These are phyloP conservation scores for Solanum rostratum DNA, from an alignment of 257 asterid species.

Conservation along the genomic window DNA sequence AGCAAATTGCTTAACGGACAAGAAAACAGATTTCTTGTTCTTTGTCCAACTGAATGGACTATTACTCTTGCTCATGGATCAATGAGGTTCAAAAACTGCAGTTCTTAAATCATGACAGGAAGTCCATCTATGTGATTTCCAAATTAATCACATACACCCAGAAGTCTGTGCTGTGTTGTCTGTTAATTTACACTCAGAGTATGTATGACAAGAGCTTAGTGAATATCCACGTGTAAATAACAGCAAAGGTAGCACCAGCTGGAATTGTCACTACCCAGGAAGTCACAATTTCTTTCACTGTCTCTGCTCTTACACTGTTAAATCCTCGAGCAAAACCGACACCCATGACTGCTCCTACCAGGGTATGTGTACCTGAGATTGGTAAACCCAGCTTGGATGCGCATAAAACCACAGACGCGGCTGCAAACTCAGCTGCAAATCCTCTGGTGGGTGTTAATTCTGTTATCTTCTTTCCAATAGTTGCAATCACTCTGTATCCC, in stretches of 20 bases:
- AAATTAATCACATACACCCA: background rate
- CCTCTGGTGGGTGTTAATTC: conserved; percentile 91
- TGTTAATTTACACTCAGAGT: conserved; percentile 25
- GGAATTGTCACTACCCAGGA: conserved; percentile 92
- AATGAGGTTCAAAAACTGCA: background rate
- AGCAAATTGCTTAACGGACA: background rate
- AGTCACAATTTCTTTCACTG: conserved; percentile 80
- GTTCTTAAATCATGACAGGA: background rate
- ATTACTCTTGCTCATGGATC: background rate
- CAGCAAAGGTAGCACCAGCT: conserved; percentile 75
- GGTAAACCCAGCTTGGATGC: conserved; percentile 88
- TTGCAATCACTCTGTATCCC: conserved; percentile 84
- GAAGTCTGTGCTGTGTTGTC: conserved; percentile 9
- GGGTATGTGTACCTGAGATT: conserved; percentile 86
- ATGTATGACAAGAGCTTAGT: conserved; percentile 50
- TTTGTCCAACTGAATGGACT: background rate
- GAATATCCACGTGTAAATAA: conserved; percentile 71
- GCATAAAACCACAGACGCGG: conserved; percentile 77
- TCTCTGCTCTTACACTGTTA: conserved; percentile 79
- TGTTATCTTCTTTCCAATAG: conserved; percentile 88
- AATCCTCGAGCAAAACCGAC: conserved; percentile 92
- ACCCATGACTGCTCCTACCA: conserved; percentile 98
- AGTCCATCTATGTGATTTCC: conserved; percentile 1
- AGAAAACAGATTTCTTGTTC: background rate
- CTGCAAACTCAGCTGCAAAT: conserved; percentile 95